These are phyloP conservation scores for Fomitopsis serialis DNA, from an alignment of 768 basidiomycete genomes.

Conservation along the genomic window DNA sequence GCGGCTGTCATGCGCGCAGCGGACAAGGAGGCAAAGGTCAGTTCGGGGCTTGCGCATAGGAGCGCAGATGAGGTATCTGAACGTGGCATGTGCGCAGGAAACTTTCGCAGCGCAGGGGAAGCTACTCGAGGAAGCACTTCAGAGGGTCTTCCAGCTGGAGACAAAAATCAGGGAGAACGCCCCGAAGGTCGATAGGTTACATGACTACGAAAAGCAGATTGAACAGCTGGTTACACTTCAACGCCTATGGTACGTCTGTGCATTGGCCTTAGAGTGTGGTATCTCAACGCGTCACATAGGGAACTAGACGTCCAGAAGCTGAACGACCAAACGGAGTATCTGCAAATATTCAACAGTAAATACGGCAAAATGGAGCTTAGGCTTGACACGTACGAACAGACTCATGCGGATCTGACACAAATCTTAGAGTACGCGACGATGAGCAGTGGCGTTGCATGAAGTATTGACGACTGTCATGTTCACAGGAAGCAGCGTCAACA, in stretches of 20 bases:
- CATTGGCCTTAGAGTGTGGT: too few species aligned
- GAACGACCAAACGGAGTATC: constrained; percentile 55
- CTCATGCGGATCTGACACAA: constrained; percentile 50
- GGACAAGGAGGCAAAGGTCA: constrained; percentile 65
- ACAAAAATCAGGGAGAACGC: constrained; percentile 74
- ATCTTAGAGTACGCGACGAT: constrained; percentile 44
- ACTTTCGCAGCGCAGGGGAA: constrained; percentile 64
- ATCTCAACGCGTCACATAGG: constrained; percentile 35
- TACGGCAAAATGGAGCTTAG: constrained; percentile 65
- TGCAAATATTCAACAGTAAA: constrained; percentile 48
- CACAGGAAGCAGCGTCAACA: constrained; percentile 51
- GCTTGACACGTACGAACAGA: constrained; percentile 51
- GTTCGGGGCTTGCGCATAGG: background rate
- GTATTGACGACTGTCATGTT: background rate
- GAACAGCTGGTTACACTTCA: constrained; percentile 76
- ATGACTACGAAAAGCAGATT: constrained; percentile 85
- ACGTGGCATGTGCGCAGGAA: constrained; percentile 35
- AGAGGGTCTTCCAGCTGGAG: constrained; percentile 64
- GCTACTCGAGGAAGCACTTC: constrained; percentile 62
- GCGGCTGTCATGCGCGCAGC: constrained; percentile 62
- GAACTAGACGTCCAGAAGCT: constrained; percentile 70
- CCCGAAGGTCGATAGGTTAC: constrained; percentile 75
- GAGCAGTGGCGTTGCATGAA: background rate
- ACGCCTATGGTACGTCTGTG: constrained; percentile 61
- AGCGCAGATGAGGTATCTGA: background rate